A percentile compares a stretch with the other conserved stretches of the same genome.
Conservation (phyloP, 495 filamentous ascomycete species). For the Xylaria curta region DNA sequence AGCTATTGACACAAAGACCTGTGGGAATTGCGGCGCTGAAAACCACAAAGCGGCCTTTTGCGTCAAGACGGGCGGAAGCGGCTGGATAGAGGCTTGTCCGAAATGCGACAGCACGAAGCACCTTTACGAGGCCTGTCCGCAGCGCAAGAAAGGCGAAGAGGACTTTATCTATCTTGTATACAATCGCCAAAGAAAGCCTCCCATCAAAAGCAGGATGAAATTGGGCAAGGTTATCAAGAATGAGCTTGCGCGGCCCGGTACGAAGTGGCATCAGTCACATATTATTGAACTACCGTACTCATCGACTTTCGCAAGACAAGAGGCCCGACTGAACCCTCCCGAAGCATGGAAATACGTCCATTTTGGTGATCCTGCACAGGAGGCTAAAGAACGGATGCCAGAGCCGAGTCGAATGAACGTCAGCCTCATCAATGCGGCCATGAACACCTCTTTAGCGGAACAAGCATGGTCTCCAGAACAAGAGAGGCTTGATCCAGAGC, state of each 20-base stretch:
- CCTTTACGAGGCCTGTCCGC: not conserved
- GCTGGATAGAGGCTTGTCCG: slow-evolving; percentile 14
- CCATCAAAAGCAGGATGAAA: not conserved
- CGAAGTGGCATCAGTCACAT: not conserved
- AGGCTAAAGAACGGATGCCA: not conserved
- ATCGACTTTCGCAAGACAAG: not conserved
- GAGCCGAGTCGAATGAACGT: not conserved
- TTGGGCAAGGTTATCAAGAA: not conserved
- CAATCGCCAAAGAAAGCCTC: slow-evolving; percentile 17
- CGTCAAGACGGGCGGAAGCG: not conserved
- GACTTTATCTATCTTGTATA: slow-evolving; percentile 8
- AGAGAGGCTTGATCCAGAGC: not conserved
- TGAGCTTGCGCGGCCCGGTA: not conserved
- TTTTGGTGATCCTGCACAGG: not conserved
- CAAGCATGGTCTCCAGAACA: not conserved
- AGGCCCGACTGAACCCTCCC: not conserved
- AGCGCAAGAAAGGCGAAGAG: not conserved
- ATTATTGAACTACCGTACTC: not conserved
- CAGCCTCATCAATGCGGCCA: not conserved
- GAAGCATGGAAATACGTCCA: not conserved
- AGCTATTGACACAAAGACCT: not conserved
- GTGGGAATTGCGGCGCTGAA: not conserved
- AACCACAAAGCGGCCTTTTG: slow-evolving; percentile 9
- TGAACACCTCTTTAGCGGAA: not conserved
- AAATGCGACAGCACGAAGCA: slow-evolving; percentile 1